phyloP scores from a whole-genome alignment of 139 green algal species.

The Chlamydomonas sp. region DNA sequence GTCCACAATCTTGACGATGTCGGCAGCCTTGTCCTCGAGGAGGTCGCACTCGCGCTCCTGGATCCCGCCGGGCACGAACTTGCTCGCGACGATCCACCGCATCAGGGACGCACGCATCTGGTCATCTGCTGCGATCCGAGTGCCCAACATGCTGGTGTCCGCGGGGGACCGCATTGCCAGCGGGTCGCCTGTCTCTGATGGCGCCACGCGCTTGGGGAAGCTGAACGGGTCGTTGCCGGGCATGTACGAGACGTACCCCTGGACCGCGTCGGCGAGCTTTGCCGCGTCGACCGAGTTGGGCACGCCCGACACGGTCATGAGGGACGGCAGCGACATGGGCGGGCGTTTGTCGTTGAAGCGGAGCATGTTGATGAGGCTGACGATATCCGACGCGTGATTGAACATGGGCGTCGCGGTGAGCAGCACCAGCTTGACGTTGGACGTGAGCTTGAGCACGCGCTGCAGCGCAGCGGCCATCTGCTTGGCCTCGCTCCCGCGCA shows the following conservation, averaged over 20 bases:
- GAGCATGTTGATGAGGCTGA: conserved; percentile 20
- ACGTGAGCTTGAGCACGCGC: neutral
- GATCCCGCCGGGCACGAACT: too few relatives aligned
- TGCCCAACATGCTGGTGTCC: too few relatives aligned
- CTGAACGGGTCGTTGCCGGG: neutral
- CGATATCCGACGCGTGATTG: conserved; percentile 12
- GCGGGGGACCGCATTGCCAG: too few relatives aligned
- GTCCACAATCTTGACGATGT: too few relatives aligned
- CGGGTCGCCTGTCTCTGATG: neutral
- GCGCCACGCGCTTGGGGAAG: conserved; percentile 7
- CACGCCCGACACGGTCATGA: neutral
- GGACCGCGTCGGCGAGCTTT: neutral
- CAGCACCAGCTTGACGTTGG: conserved; percentile 11
- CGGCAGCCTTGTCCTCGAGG: too few relatives aligned
- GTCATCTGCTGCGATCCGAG: too few relatives aligned
- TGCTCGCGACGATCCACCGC: too few relatives aligned
- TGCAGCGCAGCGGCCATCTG: neutral
- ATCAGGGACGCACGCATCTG: too few relatives aligned
- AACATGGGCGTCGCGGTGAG: conserved; percentile 28
- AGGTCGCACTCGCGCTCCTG: too few relatives aligned
- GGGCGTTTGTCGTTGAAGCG: conserved; percentile 5
- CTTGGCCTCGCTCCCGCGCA: neutral
- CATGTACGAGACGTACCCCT: conserved; percentile 19
- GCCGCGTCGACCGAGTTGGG: neutral
- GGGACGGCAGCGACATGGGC: neutral